These are phyloP conservation scores for Begonia fuchsioides DNA, from an alignment of 306 rosid species.

Conservation along the genomic window DNA sequence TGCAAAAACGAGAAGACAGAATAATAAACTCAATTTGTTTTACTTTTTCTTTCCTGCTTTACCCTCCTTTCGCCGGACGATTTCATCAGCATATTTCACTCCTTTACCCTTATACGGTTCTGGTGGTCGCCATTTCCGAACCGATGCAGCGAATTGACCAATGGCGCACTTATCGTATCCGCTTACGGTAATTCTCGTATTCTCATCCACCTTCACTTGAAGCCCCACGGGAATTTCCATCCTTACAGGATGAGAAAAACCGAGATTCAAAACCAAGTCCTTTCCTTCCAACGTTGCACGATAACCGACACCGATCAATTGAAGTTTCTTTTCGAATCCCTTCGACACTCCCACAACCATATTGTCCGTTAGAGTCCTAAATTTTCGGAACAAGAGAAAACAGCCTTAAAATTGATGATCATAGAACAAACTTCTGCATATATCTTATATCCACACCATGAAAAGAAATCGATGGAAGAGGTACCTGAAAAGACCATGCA, in stretches of 20 bases:
- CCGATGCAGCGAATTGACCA: constrained; percentile 91
- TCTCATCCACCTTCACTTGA: constrained; percentile 81
- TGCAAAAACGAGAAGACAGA: background rate
- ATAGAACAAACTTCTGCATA: no score
- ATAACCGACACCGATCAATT: constrained; percentile 58
- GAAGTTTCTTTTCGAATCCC: constrained; percentile 92
- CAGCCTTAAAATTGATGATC: no score
- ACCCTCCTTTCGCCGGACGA: constrained; percentile 87
- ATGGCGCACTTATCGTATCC: constrained; percentile 80
- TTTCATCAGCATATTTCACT: constrained; percentile 83
- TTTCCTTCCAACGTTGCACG: constrained; percentile 39
- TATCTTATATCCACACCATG: background rate
- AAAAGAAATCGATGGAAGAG: background rate
- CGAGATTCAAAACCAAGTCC: constrained; percentile 72
- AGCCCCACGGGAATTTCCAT: constrained; percentile 73
- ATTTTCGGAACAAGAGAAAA: no score
- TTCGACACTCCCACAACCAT: constrained; percentile 57
- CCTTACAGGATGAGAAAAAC: constrained; percentile 95
- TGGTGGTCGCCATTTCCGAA: constrained; percentile 96
- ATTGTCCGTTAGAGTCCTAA: constrained; percentile 72
- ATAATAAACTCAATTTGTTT: background rate
- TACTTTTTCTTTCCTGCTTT: constrained; percentile 97
- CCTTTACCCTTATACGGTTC: constrained; percentile 99
- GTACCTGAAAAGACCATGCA: constrained; percentile 12
- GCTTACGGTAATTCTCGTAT: constrained; percentile 65